Evolutionary conservation across 2,329 filamentous ascomycete genomes (phyloP).

Genomic region (Triangularia verruculosa): DNA sequence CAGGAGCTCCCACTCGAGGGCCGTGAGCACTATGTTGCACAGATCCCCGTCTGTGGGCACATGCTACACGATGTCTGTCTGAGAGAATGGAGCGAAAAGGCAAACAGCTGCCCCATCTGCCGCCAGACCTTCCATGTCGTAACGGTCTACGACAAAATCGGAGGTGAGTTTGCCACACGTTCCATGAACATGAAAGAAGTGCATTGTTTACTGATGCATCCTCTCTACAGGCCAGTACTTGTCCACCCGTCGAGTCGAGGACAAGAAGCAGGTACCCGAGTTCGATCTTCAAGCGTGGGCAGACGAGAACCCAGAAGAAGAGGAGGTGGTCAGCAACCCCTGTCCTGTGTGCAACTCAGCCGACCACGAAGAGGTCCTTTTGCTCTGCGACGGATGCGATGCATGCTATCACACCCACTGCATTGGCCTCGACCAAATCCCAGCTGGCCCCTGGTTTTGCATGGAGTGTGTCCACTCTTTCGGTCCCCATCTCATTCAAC

Average conservation of each 20-base stretch:
- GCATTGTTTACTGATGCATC: conserved; percentile 11
- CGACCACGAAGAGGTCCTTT: conserved; percentile 78
- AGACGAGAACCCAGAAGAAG: conserved; percentile 70
- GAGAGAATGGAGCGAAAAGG: conserved; percentile 90
- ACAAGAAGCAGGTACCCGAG: conserved; percentile 86
- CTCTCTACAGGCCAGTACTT: conserved; percentile 47
- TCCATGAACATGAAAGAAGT: conserved; percentile 12
- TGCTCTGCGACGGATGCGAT: conserved; percentile 90
- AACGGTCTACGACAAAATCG: conserved; percentile 73
- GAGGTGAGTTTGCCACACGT: conserved; percentile 58
- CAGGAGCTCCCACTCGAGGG: conserved; percentile 25
- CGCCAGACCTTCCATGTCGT: conserved; percentile 88
- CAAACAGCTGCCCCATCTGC: conserved; percentile 97
- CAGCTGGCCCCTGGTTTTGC: conserved; percentile 84
- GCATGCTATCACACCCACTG: conserved; percentile 89
- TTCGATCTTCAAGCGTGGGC: conserved; percentile 74
- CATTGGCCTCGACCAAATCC: conserved; percentile 74
- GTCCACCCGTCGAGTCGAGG: conserved; percentile 64
- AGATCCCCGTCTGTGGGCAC: conserved; percentile 78
- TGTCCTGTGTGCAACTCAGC: conserved; percentile 81
- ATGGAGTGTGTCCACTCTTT: conserved; percentile 68
- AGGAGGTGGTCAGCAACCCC: conserved; percentile 60
- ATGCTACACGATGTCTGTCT: conserved; percentile 90
- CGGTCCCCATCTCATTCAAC: conserved; percentile 36
- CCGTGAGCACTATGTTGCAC: conserved; percentile 49